These are phyloP conservation scores for Vanderwaltozyma tropicalis DNA, from an alignment of 805 yeast genomes.

Conservation along the genomic window DNA sequence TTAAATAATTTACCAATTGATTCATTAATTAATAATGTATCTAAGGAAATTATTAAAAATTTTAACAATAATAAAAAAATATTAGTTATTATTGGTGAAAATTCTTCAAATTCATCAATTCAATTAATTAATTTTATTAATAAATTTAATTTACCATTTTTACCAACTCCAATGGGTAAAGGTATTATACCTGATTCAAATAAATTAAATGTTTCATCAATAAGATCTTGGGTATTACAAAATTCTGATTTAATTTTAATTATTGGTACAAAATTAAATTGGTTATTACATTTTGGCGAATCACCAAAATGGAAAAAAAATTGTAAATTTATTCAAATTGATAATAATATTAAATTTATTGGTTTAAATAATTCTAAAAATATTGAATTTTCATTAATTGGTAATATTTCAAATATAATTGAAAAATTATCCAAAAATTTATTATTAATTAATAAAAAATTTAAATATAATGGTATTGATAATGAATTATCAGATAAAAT, in stretches of 20 bases:
- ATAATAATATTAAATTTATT: slow-evolving; percentile 41
- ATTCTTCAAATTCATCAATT: slow-evolving; percentile 40
- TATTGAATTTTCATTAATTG: slow-evolving; percentile 38
- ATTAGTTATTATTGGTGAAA: slow-evolving; percentile 53
- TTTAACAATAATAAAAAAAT: slow-evolving; percentile 34
- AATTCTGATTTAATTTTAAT: slow-evolving; percentile 49
- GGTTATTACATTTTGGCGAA: slow-evolving; percentile 64
- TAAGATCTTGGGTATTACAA: slow-evolving; percentile 49
- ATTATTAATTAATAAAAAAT: neutral
- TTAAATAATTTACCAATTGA: slow-evolving; percentile 11
- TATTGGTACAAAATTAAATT: slow-evolving; percentile 59
- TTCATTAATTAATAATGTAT: slow-evolving; percentile 24
- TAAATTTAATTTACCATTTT: slow-evolving; percentile 39
- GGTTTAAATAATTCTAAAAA: slow-evolving; percentile 34
- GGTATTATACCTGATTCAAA: slow-evolving; percentile 50
- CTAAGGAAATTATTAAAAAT: slow-evolving; percentile 20
- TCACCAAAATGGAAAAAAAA: slow-evolving; percentile 38
- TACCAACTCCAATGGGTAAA: slow-evolving; percentile 76
- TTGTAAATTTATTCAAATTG: slow-evolving; percentile 49
- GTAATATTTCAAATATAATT: slow-evolving; percentile 41
- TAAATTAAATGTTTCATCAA: slow-evolving; percentile 45
- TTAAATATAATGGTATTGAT: slow-evolving; percentile 9
- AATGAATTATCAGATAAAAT: slow-evolving; percentile 8
- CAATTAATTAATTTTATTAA: slow-evolving; percentile 34
- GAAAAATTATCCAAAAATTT: slow-evolving; percentile 28